phyloP scores from a whole-genome alignment of 208 protist species.

The Trichomonas tenax region DNA sequence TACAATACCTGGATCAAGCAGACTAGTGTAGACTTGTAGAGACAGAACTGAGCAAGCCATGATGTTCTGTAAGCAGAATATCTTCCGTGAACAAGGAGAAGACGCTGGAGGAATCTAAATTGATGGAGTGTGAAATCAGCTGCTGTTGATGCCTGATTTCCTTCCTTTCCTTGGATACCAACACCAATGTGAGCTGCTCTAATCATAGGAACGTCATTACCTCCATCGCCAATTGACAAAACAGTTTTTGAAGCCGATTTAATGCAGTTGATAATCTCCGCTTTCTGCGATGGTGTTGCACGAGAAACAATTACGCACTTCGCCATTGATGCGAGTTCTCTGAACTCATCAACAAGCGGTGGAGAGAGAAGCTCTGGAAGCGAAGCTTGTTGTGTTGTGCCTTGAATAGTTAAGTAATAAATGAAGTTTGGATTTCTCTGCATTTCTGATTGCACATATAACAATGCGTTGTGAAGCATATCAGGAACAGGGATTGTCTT shows the following conservation, averaged over 20 bases:
- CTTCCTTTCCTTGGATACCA: conserved; percentile 72
- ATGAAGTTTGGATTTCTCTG: neutral
- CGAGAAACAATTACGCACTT: conserved; percentile 76
- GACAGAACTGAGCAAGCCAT: conserved; percentile 12
- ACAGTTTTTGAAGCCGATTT: conserved; percentile 36
- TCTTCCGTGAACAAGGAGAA: conserved; percentile 62
- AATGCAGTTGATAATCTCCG: conserved; percentile 68
- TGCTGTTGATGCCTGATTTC: conserved; percentile 80
- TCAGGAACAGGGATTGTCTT: neutral
- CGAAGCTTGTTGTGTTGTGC: neutral
- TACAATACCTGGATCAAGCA: conserved; percentile 24
- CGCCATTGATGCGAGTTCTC: conserved; percentile 42
- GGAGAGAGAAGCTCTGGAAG: neutral
- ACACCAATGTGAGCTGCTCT: conserved; percentile 73
- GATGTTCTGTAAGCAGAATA: conserved; percentile 47
- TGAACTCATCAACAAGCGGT: conserved; percentile 22
- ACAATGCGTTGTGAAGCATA: neutral
- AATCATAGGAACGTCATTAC: conserved; percentile 93
- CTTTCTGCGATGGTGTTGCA: conserved; percentile 89
- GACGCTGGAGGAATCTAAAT: conserved; percentile 36
- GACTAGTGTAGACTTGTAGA: conserved; percentile 22
- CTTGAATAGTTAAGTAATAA: neutral
- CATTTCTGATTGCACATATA: neutral
- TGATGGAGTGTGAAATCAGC: conserved; percentile 88
- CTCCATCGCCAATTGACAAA: conserved; percentile 86